Evolutionary conservation across 139 green algal genomes (phyloP).

Genomic region (Chlamydomonas urium): DNA sequence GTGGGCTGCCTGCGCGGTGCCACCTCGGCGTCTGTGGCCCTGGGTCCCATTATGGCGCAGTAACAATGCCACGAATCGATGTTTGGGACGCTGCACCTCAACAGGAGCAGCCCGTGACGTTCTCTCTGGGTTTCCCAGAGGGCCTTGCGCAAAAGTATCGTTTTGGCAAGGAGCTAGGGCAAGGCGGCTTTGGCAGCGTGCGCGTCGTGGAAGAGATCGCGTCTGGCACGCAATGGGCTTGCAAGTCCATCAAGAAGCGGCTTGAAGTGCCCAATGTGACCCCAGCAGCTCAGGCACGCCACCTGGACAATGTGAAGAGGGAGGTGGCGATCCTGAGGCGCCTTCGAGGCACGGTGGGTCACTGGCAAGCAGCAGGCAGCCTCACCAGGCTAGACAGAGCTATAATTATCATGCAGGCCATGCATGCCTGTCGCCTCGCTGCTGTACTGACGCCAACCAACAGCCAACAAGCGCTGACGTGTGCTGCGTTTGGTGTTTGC

Average conservation of each 20-base stretch:
- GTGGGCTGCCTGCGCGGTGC: not conserved
- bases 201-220: slow-evolving; percentile 15
- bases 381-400: not conserved
- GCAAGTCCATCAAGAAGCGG: slow-evolving; percentile 74
- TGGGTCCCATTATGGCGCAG: not conserved
- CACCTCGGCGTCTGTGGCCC: not conserved
- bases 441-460: not conserved
- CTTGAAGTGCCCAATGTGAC: slow-evolving; percentile 63
- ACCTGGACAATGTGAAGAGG: slow-evolving; percentile 74
- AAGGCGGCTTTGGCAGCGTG: slow-evolving; percentile 79
- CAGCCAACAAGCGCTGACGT: not conserved
- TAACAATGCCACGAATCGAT: slow-evolving; percentile 42
- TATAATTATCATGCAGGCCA: no score
- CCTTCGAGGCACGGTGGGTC: slow-evolving; percentile 65
- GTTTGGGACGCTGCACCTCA: slow-evolving; percentile 36
- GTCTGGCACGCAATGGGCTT: slow-evolving; percentile 68
- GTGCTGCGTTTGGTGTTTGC: no score
- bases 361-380: not conserved
- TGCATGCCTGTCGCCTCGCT: not conserved
- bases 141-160: slow-evolving; percentile 35
- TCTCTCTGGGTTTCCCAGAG: slow-evolving; percentile 16
- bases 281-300: slow-evolving; percentile 52
- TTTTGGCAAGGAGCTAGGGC: slow-evolving; percentile 52
- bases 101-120: not conserved
- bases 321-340: slow-evolving; percentile 42